A percentile compares a stretch with the other conserved stretches of the same genome.
These are phyloP conservation scores for Phyllosticta citriasiana DNA, from an alignment of 2,329 filamentous ascomycete genomes.

Conservation along the genomic window DNA sequence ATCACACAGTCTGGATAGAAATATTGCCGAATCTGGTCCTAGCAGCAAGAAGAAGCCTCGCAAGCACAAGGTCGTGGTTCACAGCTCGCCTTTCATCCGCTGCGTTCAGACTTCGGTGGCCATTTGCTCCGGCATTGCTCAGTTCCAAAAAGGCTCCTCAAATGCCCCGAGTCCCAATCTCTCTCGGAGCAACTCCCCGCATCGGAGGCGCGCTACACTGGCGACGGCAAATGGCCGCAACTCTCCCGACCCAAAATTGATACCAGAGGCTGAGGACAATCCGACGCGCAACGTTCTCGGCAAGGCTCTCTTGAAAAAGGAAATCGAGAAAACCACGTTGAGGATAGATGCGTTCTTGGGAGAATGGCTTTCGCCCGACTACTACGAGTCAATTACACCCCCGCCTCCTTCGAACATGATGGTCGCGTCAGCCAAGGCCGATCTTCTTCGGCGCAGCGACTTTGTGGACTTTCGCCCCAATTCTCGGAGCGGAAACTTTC, in stretches of 20 bases:
- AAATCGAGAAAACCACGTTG: slow-evolving; percentile 37
- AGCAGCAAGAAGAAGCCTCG: slow-evolving; percentile 39
- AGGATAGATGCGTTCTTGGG: slow-evolving; percentile 88
- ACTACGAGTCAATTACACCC: slow-evolving; percentile 85
- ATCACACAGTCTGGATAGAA: slow-evolving; percentile 14
- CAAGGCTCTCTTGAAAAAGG: slow-evolving; percentile 23
- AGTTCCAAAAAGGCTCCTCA: slow-evolving; percentile 37
- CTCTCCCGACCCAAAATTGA: slow-evolving; percentile 21
- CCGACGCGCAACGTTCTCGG: slow-evolving; percentile 25
- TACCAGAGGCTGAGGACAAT: slow-evolving; percentile 28
- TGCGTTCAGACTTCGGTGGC: slow-evolving; percentile 88
- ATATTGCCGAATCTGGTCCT: neutral
- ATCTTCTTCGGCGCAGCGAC: slow-evolving; percentile 69
- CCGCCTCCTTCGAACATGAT: slow-evolving; percentile 80
- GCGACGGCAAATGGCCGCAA: slow-evolving; percentile 9
- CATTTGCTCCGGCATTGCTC: slow-evolving; percentile 74
- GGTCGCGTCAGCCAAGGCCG: slow-evolving; percentile 79
- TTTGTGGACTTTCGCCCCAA: slow-evolving; percentile 37
- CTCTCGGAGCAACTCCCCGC: slow-evolving; percentile 14
- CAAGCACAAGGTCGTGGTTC: slow-evolving; percentile 70
- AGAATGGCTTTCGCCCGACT: slow-evolving; percentile 89
- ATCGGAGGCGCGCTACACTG: slow-evolving; percentile 3
- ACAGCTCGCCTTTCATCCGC: slow-evolving; percentile 86
- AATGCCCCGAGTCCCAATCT: slow-evolving; percentile 19
- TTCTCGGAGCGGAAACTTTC: slow-evolving; percentile 39